These are phyloP conservation scores for Lactarius hengduanensis DNA, from an alignment of 768 basidiomycete genomes.

Conservation along the genomic window DNA sequence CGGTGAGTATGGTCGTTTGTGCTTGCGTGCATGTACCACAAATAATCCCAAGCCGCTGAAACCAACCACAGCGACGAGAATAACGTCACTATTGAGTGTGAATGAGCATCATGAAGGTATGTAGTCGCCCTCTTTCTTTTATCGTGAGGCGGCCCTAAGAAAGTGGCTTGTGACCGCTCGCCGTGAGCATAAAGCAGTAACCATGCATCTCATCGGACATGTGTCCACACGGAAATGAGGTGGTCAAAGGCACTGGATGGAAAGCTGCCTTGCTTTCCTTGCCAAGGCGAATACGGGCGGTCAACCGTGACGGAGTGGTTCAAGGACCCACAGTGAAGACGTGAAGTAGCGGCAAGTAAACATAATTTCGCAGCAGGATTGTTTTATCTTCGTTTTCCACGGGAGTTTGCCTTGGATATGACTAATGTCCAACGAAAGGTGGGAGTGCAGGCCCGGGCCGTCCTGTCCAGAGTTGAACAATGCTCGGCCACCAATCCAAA, in stretches of 20 bases:
- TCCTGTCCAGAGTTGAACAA: too few relatives aligned
- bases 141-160: background rate
- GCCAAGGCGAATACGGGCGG: background rate
- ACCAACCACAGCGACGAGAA: background rate
- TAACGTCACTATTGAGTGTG: background rate
- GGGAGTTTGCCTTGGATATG: background rate
- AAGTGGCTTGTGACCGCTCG: too few relatives aligned
- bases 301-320: background rate
- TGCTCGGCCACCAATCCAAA: too few relatives aligned
- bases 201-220: background rate
- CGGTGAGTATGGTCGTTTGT: conserved; percentile 1
- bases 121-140: background rate
- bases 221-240: background rate
- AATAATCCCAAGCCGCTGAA: background rate
- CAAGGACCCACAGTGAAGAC: background rate
- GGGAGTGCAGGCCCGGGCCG: too few relatives aligned
- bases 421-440: background rate
- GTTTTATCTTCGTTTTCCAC: background rate
- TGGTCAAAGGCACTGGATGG: background rate
- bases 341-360: background rate
- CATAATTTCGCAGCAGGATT: background rate
- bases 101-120: background rate
- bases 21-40: background rate
- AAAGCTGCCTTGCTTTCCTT: background rate
- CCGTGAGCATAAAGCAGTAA: background rate